Evolutionary conservation across 2,329 filamentous ascomycete genomes (phyloP), one percentile per base, ranked within the genome.

Genomic region (Chrysoporthe cubensis): DNA sequence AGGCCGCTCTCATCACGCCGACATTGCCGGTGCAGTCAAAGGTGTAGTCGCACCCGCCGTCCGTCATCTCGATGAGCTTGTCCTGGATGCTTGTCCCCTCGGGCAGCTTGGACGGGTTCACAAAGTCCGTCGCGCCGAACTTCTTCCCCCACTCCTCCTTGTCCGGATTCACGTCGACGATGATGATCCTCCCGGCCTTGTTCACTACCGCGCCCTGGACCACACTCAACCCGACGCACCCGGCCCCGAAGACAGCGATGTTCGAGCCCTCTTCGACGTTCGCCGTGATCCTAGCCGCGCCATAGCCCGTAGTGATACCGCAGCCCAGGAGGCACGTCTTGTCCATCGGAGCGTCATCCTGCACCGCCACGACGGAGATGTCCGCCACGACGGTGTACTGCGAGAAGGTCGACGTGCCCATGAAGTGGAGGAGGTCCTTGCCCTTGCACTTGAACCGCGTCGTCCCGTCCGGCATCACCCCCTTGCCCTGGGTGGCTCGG

Each of bases 1-100:
- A 89, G 52, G 96, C 96, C 64, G 93, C 91, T 71, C 96, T 88
- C 96, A 97, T 99, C 66, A 99, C 96, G 74, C 90, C 88, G 64
- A 98, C 94, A 77, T 98, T 98, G 69, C 96, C 96, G 7, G 96
- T 99, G 87, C 96, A 98, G 84, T 99, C 96, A 78, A 99, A 99
- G 62, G 96, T 99, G 85, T 97, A 98, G 84, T 99, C 96, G 79
- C 94, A 97, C 63, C 96, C 96, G 72, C 96, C 96, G 76, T 98
- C 96, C 1, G 96, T 99, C 91, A 98, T 94, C 82, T 98, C 95
- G 73, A 98, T 89, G 72, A 99, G 87, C 84, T 95, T 91, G 77
- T 97, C 93, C 75, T 96, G 93, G 74, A 98, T 91, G 69, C 87
- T 93, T 86, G 95, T 91, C 71, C 85, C 87, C 73, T 88, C 85